A percentile compares a stretch with the other conserved stretches of the same genome.
Conservation (phyloP, 78 protist genomes). For the Dictyostelium capitatum region DNA sequence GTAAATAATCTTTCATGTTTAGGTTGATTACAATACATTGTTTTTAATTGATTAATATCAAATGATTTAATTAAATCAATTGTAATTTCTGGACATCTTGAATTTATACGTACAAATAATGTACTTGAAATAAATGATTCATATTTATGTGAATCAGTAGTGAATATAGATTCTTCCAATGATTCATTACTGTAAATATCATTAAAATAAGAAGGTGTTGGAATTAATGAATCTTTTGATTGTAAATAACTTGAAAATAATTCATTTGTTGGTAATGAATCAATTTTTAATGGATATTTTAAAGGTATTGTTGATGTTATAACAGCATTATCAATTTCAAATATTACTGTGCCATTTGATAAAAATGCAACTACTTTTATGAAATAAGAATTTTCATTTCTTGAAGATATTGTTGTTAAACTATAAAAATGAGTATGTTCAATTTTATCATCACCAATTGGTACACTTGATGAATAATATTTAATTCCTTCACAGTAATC, state of each 20-base stretch:
- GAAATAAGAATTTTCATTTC: neutral
- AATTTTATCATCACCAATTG: neutral
- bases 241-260: slow-evolving; percentile 16
- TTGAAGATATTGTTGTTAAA: neutral
- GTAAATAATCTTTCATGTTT: slow-evolving; percentile 10
- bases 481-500: slow-evolving; percentile 22
- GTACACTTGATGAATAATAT: neutral
- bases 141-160: neutral
- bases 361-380: neutral
- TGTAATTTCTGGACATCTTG: neutral
- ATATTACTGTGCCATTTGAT: slow-evolving; percentile 37
- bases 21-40: neutral
- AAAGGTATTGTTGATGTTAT: neutral
- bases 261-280: slow-evolving; percentile 43
- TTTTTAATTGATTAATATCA: neutral
- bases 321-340: neutral
- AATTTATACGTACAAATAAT: neutral
- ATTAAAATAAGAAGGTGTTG: neutral
- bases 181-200: neutral
- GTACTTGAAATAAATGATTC: neutral
- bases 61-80: neutral
- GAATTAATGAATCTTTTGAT: slow-evolving; percentile 16
- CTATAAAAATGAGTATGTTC: neutral
- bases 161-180: too few species aligned
- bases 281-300: neutral